A percentile compares a stretch with the other conserved stretches of the same genome.
phyloP scores from a whole-genome alignment of 2,329 filamentous ascomycete species.

The Leptographium lundbergii region DNA sequence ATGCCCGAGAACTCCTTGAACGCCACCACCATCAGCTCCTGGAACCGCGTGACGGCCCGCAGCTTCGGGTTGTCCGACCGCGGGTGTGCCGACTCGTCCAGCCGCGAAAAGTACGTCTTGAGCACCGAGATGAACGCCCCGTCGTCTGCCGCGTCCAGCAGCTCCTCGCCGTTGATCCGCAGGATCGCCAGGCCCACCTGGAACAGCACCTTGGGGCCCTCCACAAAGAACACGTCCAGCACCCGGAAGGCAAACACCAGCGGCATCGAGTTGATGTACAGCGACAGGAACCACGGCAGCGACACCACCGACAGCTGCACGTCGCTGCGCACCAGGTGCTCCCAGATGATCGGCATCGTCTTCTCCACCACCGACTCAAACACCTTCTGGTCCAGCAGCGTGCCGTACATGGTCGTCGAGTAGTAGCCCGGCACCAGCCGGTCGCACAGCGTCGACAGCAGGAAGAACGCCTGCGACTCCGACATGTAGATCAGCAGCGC shows the following conservation, averaged over 20 bases:
- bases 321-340: constrained; percentile 92
- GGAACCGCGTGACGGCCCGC: constrained; percentile 85
- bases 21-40: constrained; percentile 96
- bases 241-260: constrained; percentile 95
- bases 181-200: constrained; percentile 95
- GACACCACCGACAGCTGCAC: constrained; percentile 96
- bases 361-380: constrained; percentile 98
- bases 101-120: constrained; percentile 83
- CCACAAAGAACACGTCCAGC: constrained; percentile 93
- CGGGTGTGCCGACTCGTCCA: constrained; percentile 93
- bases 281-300: constrained; percentile 90
- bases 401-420: constrained; percentile 98
- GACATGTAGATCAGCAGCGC: constrained; percentile 99
- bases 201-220: constrained; percentile 94
- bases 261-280: constrained; percentile 99
- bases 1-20: constrained; percentile 97
- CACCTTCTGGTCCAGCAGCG: constrained; percentile 87
- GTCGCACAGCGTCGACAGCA: constrained; percentile 84
- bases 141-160: constrained; percentile 86
- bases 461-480: constrained; percentile 87
- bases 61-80: constrained; percentile 92
- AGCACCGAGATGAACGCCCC: constrained; percentile 93
- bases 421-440: constrained; percentile 92
- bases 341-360: constrained; percentile 97
- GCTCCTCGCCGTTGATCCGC: constrained; percentile 89